A percentile compares a stretch with the other conserved stretches of the same genome.
Conservation (phyloP, 768 basidiomycete genomes). For the Hericium erinaceus region DNA sequence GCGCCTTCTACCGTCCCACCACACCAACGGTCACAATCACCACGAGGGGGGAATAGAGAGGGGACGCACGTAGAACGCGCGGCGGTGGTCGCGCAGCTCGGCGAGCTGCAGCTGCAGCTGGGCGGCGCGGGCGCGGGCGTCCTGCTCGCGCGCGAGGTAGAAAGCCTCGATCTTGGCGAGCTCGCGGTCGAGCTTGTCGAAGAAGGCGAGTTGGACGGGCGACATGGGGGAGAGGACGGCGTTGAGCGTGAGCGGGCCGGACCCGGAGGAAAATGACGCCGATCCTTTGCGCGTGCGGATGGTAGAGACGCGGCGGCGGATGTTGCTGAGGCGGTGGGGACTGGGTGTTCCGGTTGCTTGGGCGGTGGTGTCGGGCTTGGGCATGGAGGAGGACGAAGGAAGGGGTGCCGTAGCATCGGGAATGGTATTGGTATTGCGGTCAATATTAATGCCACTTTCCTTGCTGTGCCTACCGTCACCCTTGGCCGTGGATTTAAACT, state of each 20-base stretch:
- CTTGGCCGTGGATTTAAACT: too few relatives aligned
- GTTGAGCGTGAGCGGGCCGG: slow-evolving; percentile 16
- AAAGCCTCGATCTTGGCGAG: slow-evolving; percentile 82
- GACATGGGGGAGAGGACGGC: slow-evolving; percentile 45
- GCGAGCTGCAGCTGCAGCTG: slow-evolving; percentile 14
- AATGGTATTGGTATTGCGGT: too few relatives aligned
- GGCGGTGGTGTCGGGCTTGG: too few relatives aligned
- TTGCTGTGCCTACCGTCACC: too few relatives aligned
- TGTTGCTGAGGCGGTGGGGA: neutral
- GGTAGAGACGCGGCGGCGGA: neutral
- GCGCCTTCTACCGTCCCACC: neutral
- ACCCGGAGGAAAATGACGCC: too few relatives aligned
- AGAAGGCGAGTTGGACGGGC: slow-evolving; percentile 59
- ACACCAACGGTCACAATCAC: too few relatives aligned
- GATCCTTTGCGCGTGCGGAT: neutral
- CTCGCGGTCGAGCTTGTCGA: slow-evolving; percentile 67
- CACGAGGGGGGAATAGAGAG: neutral
- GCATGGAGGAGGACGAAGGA: too few relatives aligned
- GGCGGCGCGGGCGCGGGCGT: slow-evolving; percentile 38
- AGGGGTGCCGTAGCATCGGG: too few relatives aligned
- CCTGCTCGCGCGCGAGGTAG: slow-evolving; percentile 62
- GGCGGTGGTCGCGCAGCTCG: slow-evolving; percentile 10
- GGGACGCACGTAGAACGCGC: slow-evolving; percentile 4
- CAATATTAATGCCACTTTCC: too few relatives aligned
- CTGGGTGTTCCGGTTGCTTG: neutral